These are phyloP conservation scores for Linaria vulgaris DNA, from an alignment of 257 asterid genomes.

Conservation along the genomic window DNA sequence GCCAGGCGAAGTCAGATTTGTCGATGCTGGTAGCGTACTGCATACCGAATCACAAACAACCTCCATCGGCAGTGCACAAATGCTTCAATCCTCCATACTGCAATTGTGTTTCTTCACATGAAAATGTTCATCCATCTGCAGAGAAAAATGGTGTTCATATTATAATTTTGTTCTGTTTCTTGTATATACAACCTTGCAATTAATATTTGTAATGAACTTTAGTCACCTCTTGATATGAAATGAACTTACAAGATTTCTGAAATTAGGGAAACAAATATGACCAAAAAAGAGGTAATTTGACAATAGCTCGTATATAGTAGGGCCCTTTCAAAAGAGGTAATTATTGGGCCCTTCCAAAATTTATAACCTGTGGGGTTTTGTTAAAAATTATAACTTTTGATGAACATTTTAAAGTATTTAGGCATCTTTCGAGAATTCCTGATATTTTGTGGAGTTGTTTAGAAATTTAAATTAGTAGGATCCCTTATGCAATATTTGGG, in stretches of 20 bases:
- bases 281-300: too few relatives aligned
- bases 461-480: too few relatives aligned
- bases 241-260: background rate
- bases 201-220: background rate
- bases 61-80: constrained; percentile 74
- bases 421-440: too few relatives aligned
- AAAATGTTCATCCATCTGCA: too few relatives aligned
- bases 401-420: too few relatives aligned
- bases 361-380: too few relatives aligned
- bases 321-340: too few relatives aligned
- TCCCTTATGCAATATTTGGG: too few relatives aligned
- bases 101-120: constrained; percentile 33
- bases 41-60: constrained; percentile 77
- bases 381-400: too few relatives aligned
- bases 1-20: constrained; percentile 87
- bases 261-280: background rate
- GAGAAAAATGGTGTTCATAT: background rate
- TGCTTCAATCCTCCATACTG: constrained; percentile 92
- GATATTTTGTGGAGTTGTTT: too few relatives aligned
- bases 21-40: constrained; percentile 62
- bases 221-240: background rate
- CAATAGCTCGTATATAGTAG: too few relatives aligned
- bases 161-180: background rate
- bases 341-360: too few relatives aligned
- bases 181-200: constrained; percentile 14